These are phyloP conservation scores for Cardamine resedifolia DNA, from an alignment of 345 rosid genomes.

Conservation along the genomic window DNA sequence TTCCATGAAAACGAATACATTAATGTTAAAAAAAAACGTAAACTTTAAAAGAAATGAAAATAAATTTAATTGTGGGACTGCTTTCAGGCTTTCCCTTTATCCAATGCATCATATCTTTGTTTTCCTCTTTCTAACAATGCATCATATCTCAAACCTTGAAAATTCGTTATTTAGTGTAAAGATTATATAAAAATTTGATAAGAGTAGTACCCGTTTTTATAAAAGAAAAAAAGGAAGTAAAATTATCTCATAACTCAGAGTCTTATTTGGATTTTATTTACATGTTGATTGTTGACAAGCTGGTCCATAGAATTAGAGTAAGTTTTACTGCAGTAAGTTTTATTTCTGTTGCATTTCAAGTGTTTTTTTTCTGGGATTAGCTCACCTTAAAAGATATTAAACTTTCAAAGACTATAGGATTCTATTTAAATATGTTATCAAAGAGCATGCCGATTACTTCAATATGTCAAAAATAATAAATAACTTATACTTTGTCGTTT, in stretches of 20 bases:
- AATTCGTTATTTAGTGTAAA: not conserved
- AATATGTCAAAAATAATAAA: not conserved
- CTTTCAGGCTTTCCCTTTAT: slow-evolving; percentile 52
- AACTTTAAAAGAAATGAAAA: not conserved
- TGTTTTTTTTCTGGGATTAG: not conserved
- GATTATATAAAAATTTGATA: not conserved
- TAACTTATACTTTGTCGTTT: not conserved
- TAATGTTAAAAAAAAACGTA: slow-evolving; percentile 6
- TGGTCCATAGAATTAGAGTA: too few relatives aligned
- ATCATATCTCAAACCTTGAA: slow-evolving; percentile 25
- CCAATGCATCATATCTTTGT: slow-evolving; percentile 42
- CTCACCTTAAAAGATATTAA: not conserved
- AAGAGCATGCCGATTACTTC: not conserved
- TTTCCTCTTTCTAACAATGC: slow-evolving; percentile 33
- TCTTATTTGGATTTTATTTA: too few relatives aligned
- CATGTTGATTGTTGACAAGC: too few relatives aligned
- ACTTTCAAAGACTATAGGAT: not conserved
- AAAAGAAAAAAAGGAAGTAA: too few relatives aligned
- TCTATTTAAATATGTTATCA: not conserved
- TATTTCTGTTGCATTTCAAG: not conserved
- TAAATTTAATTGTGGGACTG: slow-evolving; percentile 27
- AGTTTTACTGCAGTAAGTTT: not conserved
- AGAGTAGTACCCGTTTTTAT: not conserved
- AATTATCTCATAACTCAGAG: too few relatives aligned
- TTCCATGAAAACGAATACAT: slow-evolving; percentile 6